Percentiles rank a stretch among this genome's conserved stretches.
Conservation (phyloP, 257 asterid species). For the Solanum medicagineum region DNA sequence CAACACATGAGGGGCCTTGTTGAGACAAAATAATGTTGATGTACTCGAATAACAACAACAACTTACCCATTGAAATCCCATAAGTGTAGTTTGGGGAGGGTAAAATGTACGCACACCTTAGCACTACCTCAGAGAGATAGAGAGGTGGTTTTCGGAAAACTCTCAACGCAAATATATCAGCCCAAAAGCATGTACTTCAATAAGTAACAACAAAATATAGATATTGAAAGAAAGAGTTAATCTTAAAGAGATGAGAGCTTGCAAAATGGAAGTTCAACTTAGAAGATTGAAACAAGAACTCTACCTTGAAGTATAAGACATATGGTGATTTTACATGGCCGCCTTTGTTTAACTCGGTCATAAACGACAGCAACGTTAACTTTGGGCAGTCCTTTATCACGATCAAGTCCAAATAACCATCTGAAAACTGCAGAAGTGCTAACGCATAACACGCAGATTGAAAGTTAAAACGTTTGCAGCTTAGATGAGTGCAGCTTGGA, state of each 20-base stretch:
- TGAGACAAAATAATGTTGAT: not conserved
- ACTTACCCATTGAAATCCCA: too few species aligned
- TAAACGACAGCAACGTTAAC: conserved; percentile 43
- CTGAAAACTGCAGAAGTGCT: conserved; percentile 65
- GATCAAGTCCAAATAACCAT: conserved; percentile 86
- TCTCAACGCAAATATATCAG: too few species aligned
- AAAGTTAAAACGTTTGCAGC: not conserved
- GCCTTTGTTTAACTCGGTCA: conserved; percentile 56
- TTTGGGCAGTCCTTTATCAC: conserved; percentile 68
- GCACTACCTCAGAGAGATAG: too few species aligned
- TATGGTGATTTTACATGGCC: conserved; percentile 70
- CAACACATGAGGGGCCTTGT: not conserved
- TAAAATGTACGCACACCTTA: too few species aligned
- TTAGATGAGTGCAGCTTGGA: not conserved
- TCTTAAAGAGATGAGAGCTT: not conserved
- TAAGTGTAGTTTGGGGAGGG: too few species aligned
- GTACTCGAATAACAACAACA: not conserved
- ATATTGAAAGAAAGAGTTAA: not conserved
- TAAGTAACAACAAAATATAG: not conserved
- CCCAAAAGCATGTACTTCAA: not conserved
- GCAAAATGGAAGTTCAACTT: not conserved
- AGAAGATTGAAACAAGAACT: not conserved
- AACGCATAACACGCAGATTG: not conserved
- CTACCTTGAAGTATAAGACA: conserved; percentile 69
- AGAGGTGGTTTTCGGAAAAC: too few species aligned